phyloP scores from a whole-genome alignment of 2,329 filamentous ascomycete species.

The Monosporascus sp. region DNA sequence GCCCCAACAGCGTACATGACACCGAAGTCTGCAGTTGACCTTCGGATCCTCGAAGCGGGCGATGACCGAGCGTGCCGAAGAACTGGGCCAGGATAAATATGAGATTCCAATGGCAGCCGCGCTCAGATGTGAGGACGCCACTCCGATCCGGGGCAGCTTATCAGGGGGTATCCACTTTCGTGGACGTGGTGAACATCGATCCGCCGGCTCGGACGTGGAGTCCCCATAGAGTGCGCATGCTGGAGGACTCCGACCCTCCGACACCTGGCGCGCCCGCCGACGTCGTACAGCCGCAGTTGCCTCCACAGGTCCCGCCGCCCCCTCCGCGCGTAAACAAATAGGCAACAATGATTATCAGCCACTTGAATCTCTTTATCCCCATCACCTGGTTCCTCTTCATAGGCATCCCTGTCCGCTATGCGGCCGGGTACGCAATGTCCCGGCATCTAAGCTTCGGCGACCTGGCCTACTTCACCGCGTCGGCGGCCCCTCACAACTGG shows the following conservation, averaged over 20 bases:
- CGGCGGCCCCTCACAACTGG: constrained; percentile 43
- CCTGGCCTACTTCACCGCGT: constrained; percentile 45
- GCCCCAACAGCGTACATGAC: constrained; percentile 48
- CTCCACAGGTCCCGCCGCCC: constrained; percentile 35
- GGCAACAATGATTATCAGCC: constrained; percentile 39
- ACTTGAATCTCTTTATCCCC: constrained; percentile 43
- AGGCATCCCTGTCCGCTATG: constrained; percentile 51
- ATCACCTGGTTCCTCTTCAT: constrained; percentile 39
- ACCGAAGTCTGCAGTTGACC: constrained; percentile 44
- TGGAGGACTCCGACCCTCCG: constrained; percentile 1
- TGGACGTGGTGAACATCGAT: constrained; percentile 7
- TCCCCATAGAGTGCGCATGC: constrained; percentile 2
- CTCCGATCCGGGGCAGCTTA: constrained; percentile 15
- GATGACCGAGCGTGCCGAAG: constrained; percentile 45
- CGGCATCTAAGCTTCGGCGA: constrained; percentile 41
- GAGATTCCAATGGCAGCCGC: constrained; percentile 39
- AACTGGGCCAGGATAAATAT: constrained; percentile 38
- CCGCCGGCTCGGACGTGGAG: constrained; percentile 9
- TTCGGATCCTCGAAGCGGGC: constrained; percentile 47
- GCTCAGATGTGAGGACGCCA: constrained; percentile 12
- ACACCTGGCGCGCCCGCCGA: constrained; percentile 1
- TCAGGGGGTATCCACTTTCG: constrained; percentile 14
- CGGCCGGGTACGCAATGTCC: constrained; percentile 45
- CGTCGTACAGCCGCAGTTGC: constrained; percentile 13
- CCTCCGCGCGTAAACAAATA: constrained; percentile 43